Base-by-base conservation (phyloP, 306 rosid species). In the Notholithocarpus densiflorus region DNA sequence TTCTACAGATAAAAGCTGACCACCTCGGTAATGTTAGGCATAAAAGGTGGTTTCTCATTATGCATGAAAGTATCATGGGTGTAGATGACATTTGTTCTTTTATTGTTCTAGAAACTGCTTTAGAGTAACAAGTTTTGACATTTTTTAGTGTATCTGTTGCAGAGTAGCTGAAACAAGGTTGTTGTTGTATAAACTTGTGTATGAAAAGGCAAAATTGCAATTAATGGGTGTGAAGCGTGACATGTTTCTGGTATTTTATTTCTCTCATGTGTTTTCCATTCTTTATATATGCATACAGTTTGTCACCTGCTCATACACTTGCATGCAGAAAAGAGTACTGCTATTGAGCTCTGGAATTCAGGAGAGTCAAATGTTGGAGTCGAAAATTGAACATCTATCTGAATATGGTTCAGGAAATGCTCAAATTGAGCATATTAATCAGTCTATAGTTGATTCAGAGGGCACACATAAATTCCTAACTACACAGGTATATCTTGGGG, bases 161-260 rank as follows among this genome's bases (percentile, higher is more conserved):
- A 95, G 99, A 79, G 81, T 77, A 29, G 87, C 79, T 26, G 93
- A 93, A 88, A 82, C 85, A 70, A 91, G 87, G 84, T 77, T 74
- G 71, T 76, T 91, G 82, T 80, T 86, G 76, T 82, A 73, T 74
- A 83, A 82, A 74, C 60, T 93, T 81, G 93, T 81, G 18, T 87
- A 84, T 87, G 80, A 89, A 81, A 95, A 79, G 84, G 94, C 96
- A 54, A 93, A 88, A 81, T 74, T 89, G 78, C 94, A 87, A 75
- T 78, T 95, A 85, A 61, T 84, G 94, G 71, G 76, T 57, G 60
- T 84, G 82, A 90, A 90, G 91, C 94, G 55, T 48, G 84, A 86
- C 68, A 86, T 75, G 71, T 87, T 89, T 71, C 92, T 51, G 97
- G 99, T 92, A 89, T 57, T 11, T 37, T 74, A 2, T 40, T 73